Conservation (phyloP, 163 green algal species). For the Volvox carteri region DNA sequence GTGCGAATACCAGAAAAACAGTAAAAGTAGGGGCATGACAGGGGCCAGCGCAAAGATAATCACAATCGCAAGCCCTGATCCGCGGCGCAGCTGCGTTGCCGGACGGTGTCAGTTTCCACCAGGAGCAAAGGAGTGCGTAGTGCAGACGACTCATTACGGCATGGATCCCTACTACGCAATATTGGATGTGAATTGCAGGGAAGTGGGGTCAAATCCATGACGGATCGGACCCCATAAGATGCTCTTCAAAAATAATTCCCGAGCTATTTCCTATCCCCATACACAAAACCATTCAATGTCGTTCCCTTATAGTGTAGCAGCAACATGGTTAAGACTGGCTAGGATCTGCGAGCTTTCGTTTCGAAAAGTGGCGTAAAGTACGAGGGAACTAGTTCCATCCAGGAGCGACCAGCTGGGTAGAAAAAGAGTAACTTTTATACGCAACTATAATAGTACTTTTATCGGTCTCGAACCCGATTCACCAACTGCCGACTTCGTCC, state of each 20-base stretch:
- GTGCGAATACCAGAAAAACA: background rate
- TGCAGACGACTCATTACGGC: background rate
- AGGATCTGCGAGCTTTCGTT: no score
- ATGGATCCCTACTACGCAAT: background rate
- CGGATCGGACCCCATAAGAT: background rate
- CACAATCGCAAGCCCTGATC: background rate
- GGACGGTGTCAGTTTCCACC: no score
- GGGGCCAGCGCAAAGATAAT: background rate
- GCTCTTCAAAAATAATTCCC: no score
- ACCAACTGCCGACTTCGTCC: no score
- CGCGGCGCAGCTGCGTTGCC: no score
- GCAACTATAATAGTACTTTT: no score
- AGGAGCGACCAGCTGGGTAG: no score
- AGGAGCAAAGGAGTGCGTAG: background rate
- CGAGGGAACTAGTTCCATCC: no score
- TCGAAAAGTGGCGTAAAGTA: no score
- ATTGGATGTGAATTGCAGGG: background rate
- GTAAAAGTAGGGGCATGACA: background rate
- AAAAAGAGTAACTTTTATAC: no score
- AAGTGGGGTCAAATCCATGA: background rate
- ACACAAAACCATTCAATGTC: background rate
- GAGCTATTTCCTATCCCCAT: no score
- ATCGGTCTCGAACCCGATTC: no score
- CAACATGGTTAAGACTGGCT: background rate
- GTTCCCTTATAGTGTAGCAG: background rate